Evolutionary conservation across 1,139 yeast species (phyloP), one percentile per base, ranked within the genome.

Genomic region (Zhuliangozyma blackwelliae): DNA sequence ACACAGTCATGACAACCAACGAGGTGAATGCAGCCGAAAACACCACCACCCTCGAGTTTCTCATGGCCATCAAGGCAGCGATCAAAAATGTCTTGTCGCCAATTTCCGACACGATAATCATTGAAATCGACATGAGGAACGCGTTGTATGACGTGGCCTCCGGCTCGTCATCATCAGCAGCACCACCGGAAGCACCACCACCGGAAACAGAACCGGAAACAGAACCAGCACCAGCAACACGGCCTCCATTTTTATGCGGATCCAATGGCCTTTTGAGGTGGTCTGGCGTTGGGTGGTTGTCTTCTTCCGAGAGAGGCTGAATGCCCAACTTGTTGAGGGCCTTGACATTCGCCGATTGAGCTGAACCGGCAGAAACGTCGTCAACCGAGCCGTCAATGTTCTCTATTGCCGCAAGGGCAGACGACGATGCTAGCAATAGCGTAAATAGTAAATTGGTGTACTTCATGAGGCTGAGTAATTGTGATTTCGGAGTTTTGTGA

Each of bases 61-160:
- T 84, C 98, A 94, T 92, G 27, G 98, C 96, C 97, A 92, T 89
- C 48, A 92, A 73, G 2, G 97, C 97, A 23, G 98, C 97, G 50
- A 94, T 89, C 49, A 92, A 73, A 55, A 92, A 92, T 0, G 99
- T 92, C 65, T 92, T 94, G 61, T 92, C 99, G 40, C 98, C 98
- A 43, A 94, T 82, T 61, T 92, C 99, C 22, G 96, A 86, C 23
- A 89, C 86, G 30, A 87, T 66, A 54, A 92, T 92, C 98, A 92
- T 92, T 5, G 89, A 78, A 12, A 79, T 61, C 2, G 90, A 75
- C 81, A 83, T 75, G 37, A 80, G 43, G 48, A 83, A 79, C 8
- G 86, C 77, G 48, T 73, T 62, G 42, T 61, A 63, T 29, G 57
- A 51, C 8, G 47, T 50, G 11, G 27, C 27, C 27, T 25, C 27